Evolutionary conservation across 768 basidiomycete genomes (phyloP).

Genomic region (Kwoniella mangroviensis): DNA sequence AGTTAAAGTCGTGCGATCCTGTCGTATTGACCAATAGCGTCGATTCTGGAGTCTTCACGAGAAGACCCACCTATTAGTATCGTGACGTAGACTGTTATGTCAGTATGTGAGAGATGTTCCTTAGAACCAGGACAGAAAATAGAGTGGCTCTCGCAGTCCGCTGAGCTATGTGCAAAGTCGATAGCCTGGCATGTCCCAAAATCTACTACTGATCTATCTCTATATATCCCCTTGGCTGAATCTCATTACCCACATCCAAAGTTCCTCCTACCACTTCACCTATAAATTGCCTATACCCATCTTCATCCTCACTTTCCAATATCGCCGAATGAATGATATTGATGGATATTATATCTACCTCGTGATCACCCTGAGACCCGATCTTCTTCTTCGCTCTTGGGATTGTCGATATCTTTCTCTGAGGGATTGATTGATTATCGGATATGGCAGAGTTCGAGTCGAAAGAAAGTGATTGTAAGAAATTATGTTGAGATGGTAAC

Average conservation of each 20-base stretch:
- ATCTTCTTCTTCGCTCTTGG: background rate
- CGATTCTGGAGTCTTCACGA: background rate
- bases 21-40: background rate
- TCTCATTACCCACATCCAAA: constrained; percentile 20
- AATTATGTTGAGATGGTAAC: constrained; percentile 9
- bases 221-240: constrained; percentile 14
- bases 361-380: background rate
- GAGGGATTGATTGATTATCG: background rate
- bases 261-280: constrained; percentile 41
- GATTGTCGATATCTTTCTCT: too few species aligned
- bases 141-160: background rate
- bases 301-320: constrained; percentile 49
- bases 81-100: background rate
- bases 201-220: constrained; percentile 1
- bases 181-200: too few species aligned
- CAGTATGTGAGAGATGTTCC: background rate
- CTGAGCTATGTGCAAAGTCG: too few species aligned
- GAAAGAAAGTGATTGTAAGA: constrained; percentile 3
- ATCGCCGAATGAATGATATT: constrained; percentile 48
- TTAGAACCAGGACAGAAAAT: background rate
- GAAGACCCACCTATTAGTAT: background rate
- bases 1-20: background rate
- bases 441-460: background rate
- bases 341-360: constrained; percentile 20
- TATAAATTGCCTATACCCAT: constrained; percentile 49